Evolutionary conservation across 2,329 filamentous ascomycete species (phyloP).

Genomic region (Sodiomyces alkalinus): DNA sequence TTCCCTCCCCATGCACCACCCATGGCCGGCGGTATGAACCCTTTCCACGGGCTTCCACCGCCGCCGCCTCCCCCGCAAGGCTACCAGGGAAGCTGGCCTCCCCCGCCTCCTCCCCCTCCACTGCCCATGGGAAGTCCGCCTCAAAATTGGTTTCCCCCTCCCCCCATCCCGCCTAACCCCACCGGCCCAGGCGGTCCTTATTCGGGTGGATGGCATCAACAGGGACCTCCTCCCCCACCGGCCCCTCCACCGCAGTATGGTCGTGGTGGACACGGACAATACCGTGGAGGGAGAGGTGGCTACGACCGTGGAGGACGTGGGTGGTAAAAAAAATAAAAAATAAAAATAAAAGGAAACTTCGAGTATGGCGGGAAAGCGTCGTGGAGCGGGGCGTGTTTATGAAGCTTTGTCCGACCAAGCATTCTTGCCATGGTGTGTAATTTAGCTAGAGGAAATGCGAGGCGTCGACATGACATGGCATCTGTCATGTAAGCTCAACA

Average conservation of each 20-base stretch:
- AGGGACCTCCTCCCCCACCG: slow-evolving; percentile 4
- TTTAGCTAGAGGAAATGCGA: too few species aligned
- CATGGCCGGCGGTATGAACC: slow-evolving; percentile 7
- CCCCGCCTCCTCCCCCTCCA: slow-evolving; percentile 20
- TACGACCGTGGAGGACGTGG: slow-evolving; percentile 6
- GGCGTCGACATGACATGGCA: too few species aligned
- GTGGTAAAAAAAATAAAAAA: slow-evolving; percentile 1
- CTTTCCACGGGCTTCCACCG: slow-evolving; percentile 15
- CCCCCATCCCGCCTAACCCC: slow-evolving; percentile 2
- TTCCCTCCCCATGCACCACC: slow-evolving; percentile 9
- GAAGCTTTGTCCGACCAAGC: too few species aligned
- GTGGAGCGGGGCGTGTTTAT: too few species aligned
- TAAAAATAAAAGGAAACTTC: too few species aligned
- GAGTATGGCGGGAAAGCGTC: too few species aligned
- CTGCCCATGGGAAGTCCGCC: slow-evolving; percentile 8
- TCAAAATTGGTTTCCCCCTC: slow-evolving; percentile 8
- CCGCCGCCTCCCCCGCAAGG: slow-evolving; percentile 21
- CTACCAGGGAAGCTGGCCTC: slow-evolving; percentile 26
- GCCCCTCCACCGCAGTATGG: slow-evolving; percentile 3
- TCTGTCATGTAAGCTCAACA: background rate
- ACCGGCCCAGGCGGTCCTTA: background rate
- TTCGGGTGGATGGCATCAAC: slow-evolving; percentile 4
- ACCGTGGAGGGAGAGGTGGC: slow-evolving; percentile 5
- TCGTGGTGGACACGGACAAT: slow-evolving; percentile 5
- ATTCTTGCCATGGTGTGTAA: too few species aligned